Evolutionary conservation across 305 asterid species (phyloP).

Genomic region (Fraxinus sp.): DNA sequence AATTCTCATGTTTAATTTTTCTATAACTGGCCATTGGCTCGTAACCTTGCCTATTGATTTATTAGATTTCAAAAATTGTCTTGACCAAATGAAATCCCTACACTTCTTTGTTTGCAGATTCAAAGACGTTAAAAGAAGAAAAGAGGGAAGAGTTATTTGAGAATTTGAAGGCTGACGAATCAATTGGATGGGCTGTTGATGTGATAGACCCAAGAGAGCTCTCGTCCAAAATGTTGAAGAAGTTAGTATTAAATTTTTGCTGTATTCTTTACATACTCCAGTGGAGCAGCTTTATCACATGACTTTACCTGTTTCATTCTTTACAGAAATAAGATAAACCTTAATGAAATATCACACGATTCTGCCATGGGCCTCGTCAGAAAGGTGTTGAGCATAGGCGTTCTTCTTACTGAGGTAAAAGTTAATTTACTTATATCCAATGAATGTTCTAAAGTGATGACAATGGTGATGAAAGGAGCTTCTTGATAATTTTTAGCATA

Average conservation of each 20-base stretch:
- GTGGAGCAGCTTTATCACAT: slow-evolving; percentile 13
- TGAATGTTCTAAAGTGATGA: slow-evolving; percentile 7
- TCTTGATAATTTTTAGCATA: background rate
- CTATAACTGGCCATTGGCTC: background rate
- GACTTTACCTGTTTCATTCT: slow-evolving; percentile 22
- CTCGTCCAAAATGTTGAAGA: slow-evolving; percentile 86
- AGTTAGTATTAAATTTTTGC: slow-evolving; percentile 38
- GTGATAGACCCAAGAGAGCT: slow-evolving; percentile 92
- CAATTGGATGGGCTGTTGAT: slow-evolving; percentile 90
- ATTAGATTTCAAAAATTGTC: background rate
- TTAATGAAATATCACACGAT: slow-evolving; percentile 86
- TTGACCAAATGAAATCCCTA: background rate
- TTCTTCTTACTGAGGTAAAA: slow-evolving; percentile 82
- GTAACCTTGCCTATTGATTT: background rate
- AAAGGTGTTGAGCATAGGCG: slow-evolving; percentile 66
- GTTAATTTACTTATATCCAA: background rate
- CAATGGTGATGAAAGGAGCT: background rate
- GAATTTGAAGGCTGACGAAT: slow-evolving; percentile 69
- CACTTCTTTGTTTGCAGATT: slow-evolving; percentile 46
- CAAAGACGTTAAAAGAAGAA: slow-evolving; percentile 87
- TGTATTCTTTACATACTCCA: slow-evolving; percentile 1
- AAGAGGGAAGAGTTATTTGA: slow-evolving; percentile 92
- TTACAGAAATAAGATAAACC: slow-evolving; percentile 77
- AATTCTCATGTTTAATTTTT: background rate
- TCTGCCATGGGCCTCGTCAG: slow-evolving; percentile 87